Conservation (phyloP, 495 filamentous ascomycete genomes). For the Chlorociboria aeruginascens region DNA sequence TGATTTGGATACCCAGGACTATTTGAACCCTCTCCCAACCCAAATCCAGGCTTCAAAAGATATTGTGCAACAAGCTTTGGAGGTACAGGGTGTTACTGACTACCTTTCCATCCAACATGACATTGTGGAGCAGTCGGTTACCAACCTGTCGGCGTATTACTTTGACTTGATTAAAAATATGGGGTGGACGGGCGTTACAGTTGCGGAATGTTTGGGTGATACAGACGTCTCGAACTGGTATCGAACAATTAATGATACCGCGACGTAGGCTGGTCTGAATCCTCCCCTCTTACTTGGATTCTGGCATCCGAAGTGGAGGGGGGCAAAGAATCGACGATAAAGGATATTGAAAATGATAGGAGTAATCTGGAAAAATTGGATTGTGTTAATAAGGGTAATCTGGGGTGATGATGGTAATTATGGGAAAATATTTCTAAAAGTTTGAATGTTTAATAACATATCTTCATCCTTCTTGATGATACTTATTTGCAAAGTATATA, state of each 20-base stretch:
- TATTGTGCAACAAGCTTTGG: slow-evolving; percentile 46
- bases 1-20: slow-evolving; percentile 77
- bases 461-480: too few species aligned
- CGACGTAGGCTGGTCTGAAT: too few species aligned
- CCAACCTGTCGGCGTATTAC: slow-evolving; percentile 55
- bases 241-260: slow-evolving; percentile 4
- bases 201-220: slow-evolving; percentile 27
- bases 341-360: too few species aligned
- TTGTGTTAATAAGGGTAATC: too few species aligned
- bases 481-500: too few species aligned
- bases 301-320: too few species aligned
- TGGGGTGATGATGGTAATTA: too few species aligned
- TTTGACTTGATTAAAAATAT: slow-evolving; percentile 35
- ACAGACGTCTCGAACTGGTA: slow-evolving; percentile 31
- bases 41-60: slow-evolving; percentile 61
- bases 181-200: slow-evolving; percentile 36
- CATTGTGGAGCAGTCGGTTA: slow-evolving; percentile 53
- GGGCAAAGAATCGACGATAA: too few species aligned
- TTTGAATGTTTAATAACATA: too few species aligned
- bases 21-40: slow-evolving; percentile 45
- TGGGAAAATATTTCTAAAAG: too few species aligned
- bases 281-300: too few species aligned
- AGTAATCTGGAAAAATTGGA: too few species aligned
- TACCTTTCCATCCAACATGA: slow-evolving; percentile 44
- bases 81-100: slow-evolving; percentile 26